These are phyloP conservation scores for Globisporangium acanthophoron DNA, from an alignment of 352 stramenopile genomes.

Conservation along the genomic window DNA sequence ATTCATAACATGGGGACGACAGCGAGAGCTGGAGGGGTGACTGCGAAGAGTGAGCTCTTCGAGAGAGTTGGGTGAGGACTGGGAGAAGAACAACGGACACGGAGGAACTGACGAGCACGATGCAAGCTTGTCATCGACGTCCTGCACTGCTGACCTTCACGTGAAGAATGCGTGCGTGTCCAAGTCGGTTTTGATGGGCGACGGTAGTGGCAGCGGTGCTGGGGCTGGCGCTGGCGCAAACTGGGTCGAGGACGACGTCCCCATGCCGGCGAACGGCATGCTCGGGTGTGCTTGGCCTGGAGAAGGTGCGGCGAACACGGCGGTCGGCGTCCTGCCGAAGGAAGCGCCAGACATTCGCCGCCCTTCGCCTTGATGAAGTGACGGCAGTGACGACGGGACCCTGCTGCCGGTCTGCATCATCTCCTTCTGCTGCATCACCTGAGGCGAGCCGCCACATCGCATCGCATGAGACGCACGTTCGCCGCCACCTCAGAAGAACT, in stretches of 20 bases:
- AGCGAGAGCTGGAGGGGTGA: too few species aligned
- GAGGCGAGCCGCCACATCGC: not conserved
- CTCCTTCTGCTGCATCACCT: slow-evolving; percentile 69
- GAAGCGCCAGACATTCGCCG: slow-evolving; percentile 6
- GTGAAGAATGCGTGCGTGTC: slow-evolving; percentile 85
- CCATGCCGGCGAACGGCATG: not conserved
- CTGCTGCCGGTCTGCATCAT: slow-evolving; percentile 48
- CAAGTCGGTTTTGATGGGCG: slow-evolving; percentile 80
- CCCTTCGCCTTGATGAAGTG: slow-evolving; percentile 20
- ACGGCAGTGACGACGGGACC: slow-evolving; percentile 15
- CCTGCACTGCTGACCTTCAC: slow-evolving; percentile 19
- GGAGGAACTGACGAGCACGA: too few species aligned
- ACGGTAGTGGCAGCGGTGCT: slow-evolving; percentile 59
- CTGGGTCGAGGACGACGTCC: not conserved
- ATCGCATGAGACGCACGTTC: not conserved
- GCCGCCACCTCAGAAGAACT: not conserved
- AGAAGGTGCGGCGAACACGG: not conserved
- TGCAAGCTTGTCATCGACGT: too few species aligned
- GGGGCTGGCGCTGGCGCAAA: not conserved
- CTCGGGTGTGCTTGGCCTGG: not conserved
- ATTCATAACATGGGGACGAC: not conserved
- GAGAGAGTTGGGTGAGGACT: too few species aligned
- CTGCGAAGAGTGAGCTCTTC: too few species aligned
- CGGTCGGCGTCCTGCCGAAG: not conserved
- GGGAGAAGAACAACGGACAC: too few species aligned